Conservation (phyloP, 1,284 basidiomycete species). For the Xerocomus minutiporus region DNA sequence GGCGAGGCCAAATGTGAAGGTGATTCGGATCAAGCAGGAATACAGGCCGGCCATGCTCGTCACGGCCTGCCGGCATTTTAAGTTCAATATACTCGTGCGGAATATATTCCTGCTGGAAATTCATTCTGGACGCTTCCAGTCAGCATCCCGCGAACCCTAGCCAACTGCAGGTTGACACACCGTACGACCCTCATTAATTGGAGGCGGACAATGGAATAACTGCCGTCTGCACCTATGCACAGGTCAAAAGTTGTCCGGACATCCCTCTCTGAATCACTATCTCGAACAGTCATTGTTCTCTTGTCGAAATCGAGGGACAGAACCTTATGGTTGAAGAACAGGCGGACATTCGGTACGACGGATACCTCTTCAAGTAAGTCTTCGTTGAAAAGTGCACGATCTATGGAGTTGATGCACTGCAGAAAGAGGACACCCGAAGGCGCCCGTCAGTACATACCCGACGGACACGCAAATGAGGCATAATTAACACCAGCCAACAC, state of each 20-base stretch:
- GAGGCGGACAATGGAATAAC: constrained; percentile 77
- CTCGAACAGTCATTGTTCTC: constrained; percentile 47
- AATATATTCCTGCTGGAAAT: constrained; percentile 93
- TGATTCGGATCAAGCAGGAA: constrained; percentile 92
- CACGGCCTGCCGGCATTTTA: constrained; percentile 81
- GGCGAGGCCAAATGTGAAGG: constrained; percentile 98
- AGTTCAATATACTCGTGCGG: constrained; percentile 95
- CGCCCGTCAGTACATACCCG: constrained; percentile 19
- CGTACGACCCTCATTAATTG: constrained; percentile 88
- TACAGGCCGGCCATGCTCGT: constrained; percentile 53
- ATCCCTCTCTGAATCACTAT: constrained; percentile 43
- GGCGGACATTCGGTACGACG: constrained; percentile 57
- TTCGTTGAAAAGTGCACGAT: constrained; percentile 83
- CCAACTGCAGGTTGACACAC: constrained; percentile 43
- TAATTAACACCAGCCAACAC: constrained; percentile 18
- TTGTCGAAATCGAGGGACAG: constrained; percentile 70
- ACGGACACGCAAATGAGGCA: constrained; percentile 22
- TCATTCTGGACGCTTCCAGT: constrained; percentile 59
- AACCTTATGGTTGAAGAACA: constrained; percentile 82
- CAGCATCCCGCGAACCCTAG: constrained; percentile 10
- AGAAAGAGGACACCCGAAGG: constrained; percentile 18
- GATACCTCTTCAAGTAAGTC: constrained; percentile 72
- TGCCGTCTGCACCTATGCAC: constrained; percentile 87
- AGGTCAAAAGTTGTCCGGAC: constrained; percentile 65
- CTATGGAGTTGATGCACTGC: constrained; percentile 91